Evolutionary conservation across 345 rosid genomes (phyloP), one percentile per base, ranked within the genome.

Genomic region (Reutealis trisperma): DNA sequence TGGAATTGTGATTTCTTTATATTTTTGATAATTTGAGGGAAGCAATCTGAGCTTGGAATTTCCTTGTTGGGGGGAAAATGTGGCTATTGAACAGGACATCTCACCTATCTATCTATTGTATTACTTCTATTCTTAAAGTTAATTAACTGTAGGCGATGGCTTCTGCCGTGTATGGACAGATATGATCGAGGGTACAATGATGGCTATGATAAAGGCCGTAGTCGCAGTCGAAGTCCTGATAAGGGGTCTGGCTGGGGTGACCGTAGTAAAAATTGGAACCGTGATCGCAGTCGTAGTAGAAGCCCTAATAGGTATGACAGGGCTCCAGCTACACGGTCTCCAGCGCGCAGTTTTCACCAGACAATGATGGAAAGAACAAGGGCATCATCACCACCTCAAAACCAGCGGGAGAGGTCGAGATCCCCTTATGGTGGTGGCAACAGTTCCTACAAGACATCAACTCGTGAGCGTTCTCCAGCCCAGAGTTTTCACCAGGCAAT

Each of bases 401-500:
- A 63, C 22, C 54, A 54, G 21, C 59, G 22, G 21, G 59, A 25
- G 16, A 63, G 37, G 67, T 63, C 67, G 5, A 63, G 67, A 32
- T 63, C 67, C 44, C 57, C 63, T 52, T 25, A 58, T 52, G 61
- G 74, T 2, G 49, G 74, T 15, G 65, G 75, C 51, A 55, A 13
- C 63, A 5, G 65, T 44, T 72, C 42, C 59, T 55, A 52, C 22
- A 63, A 47, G 78, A 83, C 84, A 41, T 77, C 83, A 8, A 76
- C 78, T 24, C 85, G 81, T 49, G 83, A 58, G 32, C 73, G 74
- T 44, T 87, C 92, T 41, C 89, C 93, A 42, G 82, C 79, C 6
- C 88, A 85, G 52, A 89, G 95, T 81, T 92, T 90, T 84, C 98
- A 94, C 72, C 92, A 85, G 86, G 27, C 80, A 24, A 91, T 92